A percentile compares a stretch with the other conserved stretches of the same genome.
phyloP scores from a whole-genome alignment of 169 alveolate genomes.

The Perkinsus olseni region DNA sequence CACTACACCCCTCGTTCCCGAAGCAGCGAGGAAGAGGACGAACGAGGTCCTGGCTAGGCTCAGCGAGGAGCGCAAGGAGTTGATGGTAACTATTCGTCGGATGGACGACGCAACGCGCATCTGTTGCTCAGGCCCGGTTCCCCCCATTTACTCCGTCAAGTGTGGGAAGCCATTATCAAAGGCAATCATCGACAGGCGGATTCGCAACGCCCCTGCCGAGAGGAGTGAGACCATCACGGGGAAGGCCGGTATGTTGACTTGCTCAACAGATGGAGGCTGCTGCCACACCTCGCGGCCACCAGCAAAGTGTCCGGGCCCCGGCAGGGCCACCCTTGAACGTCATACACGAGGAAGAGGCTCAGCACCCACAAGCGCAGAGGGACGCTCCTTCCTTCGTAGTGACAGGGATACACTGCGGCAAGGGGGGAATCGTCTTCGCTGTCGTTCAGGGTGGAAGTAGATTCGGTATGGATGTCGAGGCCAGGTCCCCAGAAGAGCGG shows the following conservation, averaged over 20 bases:
- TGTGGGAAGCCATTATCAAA: neutral
- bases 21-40: neutral
- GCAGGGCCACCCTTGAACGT: neutral
- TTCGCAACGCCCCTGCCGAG: neutral
- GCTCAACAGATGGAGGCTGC: neutral
- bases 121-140: neutral
- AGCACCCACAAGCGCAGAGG: neutral
- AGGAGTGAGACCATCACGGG: neutral
- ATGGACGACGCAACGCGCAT: neutral
- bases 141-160: neutral
- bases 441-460: neutral
- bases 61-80: neutral
- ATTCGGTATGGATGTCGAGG: neutral
- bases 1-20: neutral
- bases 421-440: neutral
- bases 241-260: neutral
- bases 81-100: neutral
- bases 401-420: no score
- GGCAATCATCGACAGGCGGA: neutral
- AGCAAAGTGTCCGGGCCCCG: neutral
- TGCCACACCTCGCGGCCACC: neutral
- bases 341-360: neutral
- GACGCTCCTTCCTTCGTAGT: neutral
- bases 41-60: neutral
- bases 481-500: neutral